Evolutionary conservation across 1,284 basidiomycete genomes (phyloP).

Genomic region (Exsudoporus floridanus): DNA sequence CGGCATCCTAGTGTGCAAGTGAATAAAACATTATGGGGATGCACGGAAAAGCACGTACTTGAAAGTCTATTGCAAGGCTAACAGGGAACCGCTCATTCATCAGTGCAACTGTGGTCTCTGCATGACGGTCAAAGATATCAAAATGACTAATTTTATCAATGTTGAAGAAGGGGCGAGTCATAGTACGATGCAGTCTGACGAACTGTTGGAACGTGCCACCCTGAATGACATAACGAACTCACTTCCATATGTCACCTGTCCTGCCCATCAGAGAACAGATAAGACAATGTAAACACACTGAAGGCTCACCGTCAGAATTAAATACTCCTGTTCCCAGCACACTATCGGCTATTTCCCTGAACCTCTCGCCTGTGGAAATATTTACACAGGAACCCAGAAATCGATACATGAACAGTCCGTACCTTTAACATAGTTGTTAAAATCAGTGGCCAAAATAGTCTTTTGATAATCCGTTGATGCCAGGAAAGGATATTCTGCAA

Average conservation of each 20-base stretch:
- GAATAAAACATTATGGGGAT: background rate
- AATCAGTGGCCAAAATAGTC: slow-evolving; percentile 44
- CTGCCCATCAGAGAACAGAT: background rate
- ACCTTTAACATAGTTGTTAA: slow-evolving; percentile 46
- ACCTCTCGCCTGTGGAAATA: slow-evolving; percentile 27
- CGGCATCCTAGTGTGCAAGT: slow-evolving; percentile 35
- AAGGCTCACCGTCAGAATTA: slow-evolving; percentile 42
- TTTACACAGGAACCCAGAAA: slow-evolving; percentile 10
- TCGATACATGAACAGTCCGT: background rate
- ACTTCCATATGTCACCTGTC: slow-evolving; percentile 45
- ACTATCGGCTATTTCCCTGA: slow-evolving; percentile 30
- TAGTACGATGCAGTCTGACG: slow-evolving; percentile 43
- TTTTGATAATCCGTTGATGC: slow-evolving; percentile 10
- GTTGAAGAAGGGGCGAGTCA: slow-evolving; percentile 48
- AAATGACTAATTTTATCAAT: slow-evolving; percentile 48
- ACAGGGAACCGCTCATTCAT: slow-evolving; percentile 37
- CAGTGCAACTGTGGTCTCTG: slow-evolving; percentile 35
- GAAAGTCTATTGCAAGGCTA: slow-evolving; percentile 44
- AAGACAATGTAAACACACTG: background rate
- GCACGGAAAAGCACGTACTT: slow-evolving; percentile 27
- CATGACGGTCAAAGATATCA: slow-evolving; percentile 46
- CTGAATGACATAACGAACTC: background rate
- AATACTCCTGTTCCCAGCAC: slow-evolving; percentile 49
- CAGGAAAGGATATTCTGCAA: background rate
- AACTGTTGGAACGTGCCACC: background rate